Percentiles rank a stretch among this genome's conserved stretches.
phyloP scores from a whole-genome alignment of 176 grass and related monocot species.

The Microstegium vimineum region DNA sequence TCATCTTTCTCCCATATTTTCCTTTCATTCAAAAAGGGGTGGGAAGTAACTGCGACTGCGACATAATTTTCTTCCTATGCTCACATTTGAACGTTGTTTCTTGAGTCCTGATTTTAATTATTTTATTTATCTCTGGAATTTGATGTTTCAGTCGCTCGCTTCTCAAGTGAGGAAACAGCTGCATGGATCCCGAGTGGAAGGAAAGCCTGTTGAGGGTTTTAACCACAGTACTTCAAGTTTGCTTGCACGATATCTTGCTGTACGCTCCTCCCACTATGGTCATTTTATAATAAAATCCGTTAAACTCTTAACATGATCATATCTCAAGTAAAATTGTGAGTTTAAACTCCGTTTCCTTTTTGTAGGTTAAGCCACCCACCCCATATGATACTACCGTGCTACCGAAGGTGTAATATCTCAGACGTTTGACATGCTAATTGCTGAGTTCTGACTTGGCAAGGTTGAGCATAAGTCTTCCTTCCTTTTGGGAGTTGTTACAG shows the following conservation, averaged over 20 bases:
- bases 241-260: constrained; percentile 39
- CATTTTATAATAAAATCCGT: not conserved
- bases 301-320: not conserved
- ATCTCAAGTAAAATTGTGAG: not conserved
- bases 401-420: constrained; percentile 36
- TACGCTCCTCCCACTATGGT: not conserved
- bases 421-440: not conserved
- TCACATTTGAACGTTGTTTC: not conserved
- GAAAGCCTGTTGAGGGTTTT: constrained; percentile 52
- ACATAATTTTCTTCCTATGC: not conserved
- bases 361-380: constrained; percentile 47
- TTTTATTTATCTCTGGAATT: constrained; percentile 10
- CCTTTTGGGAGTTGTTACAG: not conserved
- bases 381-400: constrained; percentile 44
- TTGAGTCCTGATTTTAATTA: not conserved
- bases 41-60: too few relatives aligned
- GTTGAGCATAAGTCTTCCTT: not conserved
- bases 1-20: not conserved
- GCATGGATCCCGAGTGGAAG: constrained; percentile 49
- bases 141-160: constrained; percentile 70
- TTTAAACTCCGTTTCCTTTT: not conserved
- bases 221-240: constrained; percentile 60
- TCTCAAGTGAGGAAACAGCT: constrained; percentile 59
- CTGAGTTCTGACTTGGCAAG: not conserved
- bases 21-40: constrained; percentile 2